Evolutionary conservation across 2,329 filamentous ascomycete genomes (phyloP).

Genomic region (Nothomitra cinnamomea): DNA sequence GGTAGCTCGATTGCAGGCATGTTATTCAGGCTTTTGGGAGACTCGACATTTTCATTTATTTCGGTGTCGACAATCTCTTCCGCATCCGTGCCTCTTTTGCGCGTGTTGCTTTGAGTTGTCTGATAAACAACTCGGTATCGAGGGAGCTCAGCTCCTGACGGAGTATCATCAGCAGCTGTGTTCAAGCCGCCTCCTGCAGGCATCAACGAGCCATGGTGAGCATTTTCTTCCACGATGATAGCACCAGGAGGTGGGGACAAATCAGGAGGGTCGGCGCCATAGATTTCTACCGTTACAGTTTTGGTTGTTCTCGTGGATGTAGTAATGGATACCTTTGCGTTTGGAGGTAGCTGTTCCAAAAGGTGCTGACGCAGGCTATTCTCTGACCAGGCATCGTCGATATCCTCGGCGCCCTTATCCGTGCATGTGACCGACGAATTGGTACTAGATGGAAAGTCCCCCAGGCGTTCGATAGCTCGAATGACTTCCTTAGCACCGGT

Average conservation of each 20-base stretch:
- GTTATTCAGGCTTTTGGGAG: conserved; percentile 2
- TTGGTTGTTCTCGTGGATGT: conserved; percentile 43
- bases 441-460: neutral
- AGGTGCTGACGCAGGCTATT: neutral
- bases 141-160: neutral
- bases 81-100: conserved; percentile 26
- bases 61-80: conserved; percentile 23
- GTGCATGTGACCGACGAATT: neutral
- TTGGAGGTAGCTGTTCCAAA: neutral
- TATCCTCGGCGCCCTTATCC: neutral
- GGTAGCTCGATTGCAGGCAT: no score
- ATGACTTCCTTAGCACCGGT: neutral
- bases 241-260: conserved; percentile 33
- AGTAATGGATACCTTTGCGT: conserved; percentile 40
- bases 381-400: neutral
- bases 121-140: conserved; percentile 41
- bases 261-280: conserved; percentile 32
- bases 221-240: conserved; percentile 25
- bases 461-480: conserved; percentile 1
- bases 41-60: conserved; percentile 16
- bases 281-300: conserved; percentile 46
- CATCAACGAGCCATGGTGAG: neutral
- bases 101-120: conserved; percentile 21
- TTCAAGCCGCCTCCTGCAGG: conserved; percentile 11
- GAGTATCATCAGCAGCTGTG: neutral